Base-by-base conservation (phyloP, 2,329 filamentous ascomycete genomes). In the Penicillium sp. region DNA sequence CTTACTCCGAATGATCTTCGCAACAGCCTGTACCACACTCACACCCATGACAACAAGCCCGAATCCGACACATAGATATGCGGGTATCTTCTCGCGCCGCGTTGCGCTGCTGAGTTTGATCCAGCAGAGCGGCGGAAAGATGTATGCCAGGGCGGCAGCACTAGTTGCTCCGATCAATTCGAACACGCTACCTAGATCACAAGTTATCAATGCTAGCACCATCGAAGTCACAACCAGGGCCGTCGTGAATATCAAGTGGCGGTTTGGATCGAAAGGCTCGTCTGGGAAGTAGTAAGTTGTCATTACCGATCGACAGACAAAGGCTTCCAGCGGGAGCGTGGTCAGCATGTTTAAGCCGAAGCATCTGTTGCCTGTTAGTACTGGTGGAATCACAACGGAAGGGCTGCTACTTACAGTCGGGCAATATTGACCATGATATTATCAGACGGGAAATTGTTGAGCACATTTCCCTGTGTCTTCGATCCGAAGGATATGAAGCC, bases 321-420 rank as follows among this genome's bases (percentile, higher is more conserved):
- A 98, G 13, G 89, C 90, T 75, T 98, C 93, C 50, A 98, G 84
- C 0, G 93, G 93, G 28, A 98, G 76, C 1, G 93, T 97, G 11
- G 93, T 96, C 61, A 98, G 82, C 93, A 98, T 98, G 76, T 98
- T 98, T 56, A 98, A 79, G 1, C 93, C 93, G 65, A 98, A 97
- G 71, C 89, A 96, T 41, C 76, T 77, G 51, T 14, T 28, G 11
- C 4, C 10, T 18, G 45, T 63, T 46, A 69, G 65, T 42, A 42
- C 27, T 8, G 20, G 10, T 29, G 39, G 13, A 20, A 14, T 13
- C n/a, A 9, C 27, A 27, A 22, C 20, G 8, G 27, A 20, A 36
- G 6, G 31, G 3, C 7, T 18, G 6, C 16, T 8, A 58, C 73
- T 60, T 68, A 79, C 74, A 98, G 78, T 43, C 93, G 85, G 18